Percentiles rank a stretch among this genome's conserved stretches.
Evolutionary conservation across 1,139 yeast species (phyloP).

Genomic region (Yamadazyma dendronema): DNA sequence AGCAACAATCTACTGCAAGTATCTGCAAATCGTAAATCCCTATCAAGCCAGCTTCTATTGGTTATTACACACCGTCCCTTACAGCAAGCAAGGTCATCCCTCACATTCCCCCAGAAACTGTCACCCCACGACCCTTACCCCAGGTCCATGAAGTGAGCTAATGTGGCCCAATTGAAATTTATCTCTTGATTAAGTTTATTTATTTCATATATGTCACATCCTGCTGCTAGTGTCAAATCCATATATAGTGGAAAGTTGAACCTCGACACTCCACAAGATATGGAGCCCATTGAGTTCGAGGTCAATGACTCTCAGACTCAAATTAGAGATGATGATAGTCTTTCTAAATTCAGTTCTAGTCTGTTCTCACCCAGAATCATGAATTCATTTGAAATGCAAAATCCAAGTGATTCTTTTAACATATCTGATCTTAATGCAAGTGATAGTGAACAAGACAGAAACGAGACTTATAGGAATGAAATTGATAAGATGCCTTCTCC

Average conservation of each 20-base stretch:
- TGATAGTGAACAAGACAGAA: constrained; percentile 7
- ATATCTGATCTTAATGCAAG: constrained; percentile 24
- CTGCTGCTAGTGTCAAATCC: constrained; percentile 44
- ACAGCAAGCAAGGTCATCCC: background rate
- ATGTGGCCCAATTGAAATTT: background rate
- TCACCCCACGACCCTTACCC: background rate
- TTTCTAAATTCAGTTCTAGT: constrained; percentile 19
- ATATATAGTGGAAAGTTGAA: constrained; percentile 38
- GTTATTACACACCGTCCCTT: background rate
- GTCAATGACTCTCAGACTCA: constrained; percentile 1
- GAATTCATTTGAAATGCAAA: background rate
- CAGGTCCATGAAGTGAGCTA: background rate
- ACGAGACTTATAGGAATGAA: constrained; percentile 4
- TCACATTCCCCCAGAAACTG: background rate
- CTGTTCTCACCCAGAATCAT: constrained; percentile 20
- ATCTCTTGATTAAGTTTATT: too few relatives aligned
- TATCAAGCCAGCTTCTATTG: background rate
- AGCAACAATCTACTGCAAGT: too few relatives aligned
- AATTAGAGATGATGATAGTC: constrained; percentile 6
- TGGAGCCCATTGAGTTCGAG: constrained; percentile 20
- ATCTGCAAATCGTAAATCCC: background rate
- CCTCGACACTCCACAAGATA: constrained; percentile 26
- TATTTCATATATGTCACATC: constrained; percentile 42
- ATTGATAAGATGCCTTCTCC: constrained; percentile 9
- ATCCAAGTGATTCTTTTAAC: constrained; percentile 19